A percentile compares a stretch with the other conserved stretches of the same genome.
Conservation (phyloP, 2,329 filamentous ascomycete species). For the Aspergillus transmontanensis region DNA sequence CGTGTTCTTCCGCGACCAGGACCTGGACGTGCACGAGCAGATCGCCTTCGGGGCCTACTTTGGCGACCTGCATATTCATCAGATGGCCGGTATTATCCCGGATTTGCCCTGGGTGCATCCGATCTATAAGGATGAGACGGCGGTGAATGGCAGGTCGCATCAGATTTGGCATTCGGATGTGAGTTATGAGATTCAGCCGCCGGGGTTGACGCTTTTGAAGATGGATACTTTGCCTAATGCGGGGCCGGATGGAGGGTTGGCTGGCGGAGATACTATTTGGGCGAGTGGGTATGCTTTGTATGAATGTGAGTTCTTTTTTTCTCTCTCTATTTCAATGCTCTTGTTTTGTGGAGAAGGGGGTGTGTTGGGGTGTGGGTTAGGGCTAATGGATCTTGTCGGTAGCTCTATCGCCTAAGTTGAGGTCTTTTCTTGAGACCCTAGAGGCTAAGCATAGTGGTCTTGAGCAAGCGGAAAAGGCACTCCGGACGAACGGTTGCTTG, state of each 20-base stretch:
- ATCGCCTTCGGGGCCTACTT: conserved; percentile 41
- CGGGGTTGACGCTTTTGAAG: conserved; percentile 31
- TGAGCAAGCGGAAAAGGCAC: neutral
- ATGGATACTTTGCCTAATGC: conserved; percentile 26
- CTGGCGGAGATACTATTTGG: neutral
- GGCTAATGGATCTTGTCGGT: neutral
- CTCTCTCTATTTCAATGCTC: neutral
- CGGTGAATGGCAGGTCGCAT: conserved; percentile 1
- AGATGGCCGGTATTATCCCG: conserved; percentile 15
- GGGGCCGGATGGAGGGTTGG: conserved; percentile 15
- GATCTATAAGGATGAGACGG: conserved; percentile 7
- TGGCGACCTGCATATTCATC: conserved; percentile 29
- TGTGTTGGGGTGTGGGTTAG: neutral
- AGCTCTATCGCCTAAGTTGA: neutral
- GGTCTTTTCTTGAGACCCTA: neutral
- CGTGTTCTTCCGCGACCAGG: conserved; percentile 59
- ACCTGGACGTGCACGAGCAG: conserved; percentile 35
- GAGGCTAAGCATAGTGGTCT: neutral
- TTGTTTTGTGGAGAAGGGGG: neutral
- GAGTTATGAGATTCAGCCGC: conserved; percentile 31
- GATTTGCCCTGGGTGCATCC: conserved; percentile 15
- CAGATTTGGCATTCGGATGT: conserved; percentile 29
- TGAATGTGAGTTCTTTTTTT: neutral
- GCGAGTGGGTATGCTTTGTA: neutral
- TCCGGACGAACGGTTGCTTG: neutral